Evolutionary conservation across 192 early-diverging fungal species (phyloP), one percentile per base, ranked within the genome.

Genomic region (Geranomyces michiganensis): DNA sequence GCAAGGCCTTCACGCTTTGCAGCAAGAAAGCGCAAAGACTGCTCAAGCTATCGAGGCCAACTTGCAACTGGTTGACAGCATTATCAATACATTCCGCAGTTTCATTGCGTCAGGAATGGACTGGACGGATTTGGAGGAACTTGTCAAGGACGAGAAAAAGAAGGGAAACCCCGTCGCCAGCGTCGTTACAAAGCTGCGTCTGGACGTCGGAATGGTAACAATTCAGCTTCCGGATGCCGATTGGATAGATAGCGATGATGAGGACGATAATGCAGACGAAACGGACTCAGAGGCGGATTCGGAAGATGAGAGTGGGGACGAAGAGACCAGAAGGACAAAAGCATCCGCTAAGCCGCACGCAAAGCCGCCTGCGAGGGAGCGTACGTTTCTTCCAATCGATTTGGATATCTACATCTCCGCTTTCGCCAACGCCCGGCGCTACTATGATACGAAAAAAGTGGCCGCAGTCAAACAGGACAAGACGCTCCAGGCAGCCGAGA

Each of bases 71-170:
- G 94, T 96, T 0, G 97, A 98, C 63, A 88, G 90, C 47, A 89
- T 94, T 0, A 92, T 99, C 60, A 77, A 85, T 67, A 90, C 96
- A 48, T 90, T 96, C 68, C 87, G 95, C 32, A 88, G 89, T 72
- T 95, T 93, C 30, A 87, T 97, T 8, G 93, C 93, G 8, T 87
- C 87, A 26, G 92, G 94, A 5, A 96, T 98, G 91, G 96, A 97
- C 76, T 99, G 97, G 97, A 82, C 84, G 65, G 97, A 99, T 76
- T 81, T 99, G 7, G 91, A 90, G 56, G 90, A 95, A 63, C 79
- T 96, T 33, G 88, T 99, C 1, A 78, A 82, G 31, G 92, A 95
- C 33, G 94, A 98, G 72, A 85, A 86, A 75, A 87, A 80, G 22
- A 79, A 82, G 26, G 89, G 87, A 1, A 96, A 94, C 59, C 89